Evolutionary conservation across 768 basidiomycete genomes (phyloP).

Genomic region (Boletus tylopilopsis): DNA sequence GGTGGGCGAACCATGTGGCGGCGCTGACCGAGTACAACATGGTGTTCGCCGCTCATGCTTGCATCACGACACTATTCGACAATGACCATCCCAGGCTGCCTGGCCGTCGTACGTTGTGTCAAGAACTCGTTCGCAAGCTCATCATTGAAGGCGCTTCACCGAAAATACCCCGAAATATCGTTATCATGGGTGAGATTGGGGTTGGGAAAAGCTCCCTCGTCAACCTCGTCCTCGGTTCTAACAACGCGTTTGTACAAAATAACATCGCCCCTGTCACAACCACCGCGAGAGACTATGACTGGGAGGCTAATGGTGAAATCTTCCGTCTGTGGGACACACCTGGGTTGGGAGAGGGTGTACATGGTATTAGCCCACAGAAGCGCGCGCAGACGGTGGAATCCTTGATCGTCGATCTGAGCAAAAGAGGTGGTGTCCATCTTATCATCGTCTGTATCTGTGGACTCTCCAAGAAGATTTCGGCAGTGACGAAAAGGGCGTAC

Average conservation of each 20-base stretch:
- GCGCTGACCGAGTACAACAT: conserved; percentile 5
- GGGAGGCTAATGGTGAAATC: too few relatives aligned
- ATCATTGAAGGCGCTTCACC: too few relatives aligned
- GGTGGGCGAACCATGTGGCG: conserved; percentile 15
- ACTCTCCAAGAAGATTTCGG: conserved; percentile 16
- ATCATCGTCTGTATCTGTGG: conserved; percentile 18
- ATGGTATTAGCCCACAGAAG: conserved; percentile 13
- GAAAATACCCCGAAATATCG: too few relatives aligned
- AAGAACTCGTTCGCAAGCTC: conserved; percentile 19
- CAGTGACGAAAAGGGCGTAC: conserved; percentile 21
- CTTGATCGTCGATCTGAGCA: conserved; percentile 21
- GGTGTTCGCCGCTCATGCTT: conserved; percentile 18
- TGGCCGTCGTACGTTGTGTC: conserved; percentile 17
- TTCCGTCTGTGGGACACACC: conserved; percentile 28
- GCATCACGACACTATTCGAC: conserved; percentile 23
- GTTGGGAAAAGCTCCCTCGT: too few relatives aligned
- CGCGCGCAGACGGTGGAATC: conserved; percentile 19
- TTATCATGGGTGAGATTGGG: too few relatives aligned
- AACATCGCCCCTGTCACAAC: too few relatives aligned
- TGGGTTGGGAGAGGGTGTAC: too few relatives aligned
- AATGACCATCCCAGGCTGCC: conserved; percentile 14
- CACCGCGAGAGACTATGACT: too few relatives aligned
- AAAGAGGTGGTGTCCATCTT: conserved; percentile 16
- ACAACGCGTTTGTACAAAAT: too few relatives aligned
- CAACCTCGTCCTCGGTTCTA: too few relatives aligned